Conservation (phyloP, 805 yeast species). For the Vanderwaltozyma polyspora region DNA sequence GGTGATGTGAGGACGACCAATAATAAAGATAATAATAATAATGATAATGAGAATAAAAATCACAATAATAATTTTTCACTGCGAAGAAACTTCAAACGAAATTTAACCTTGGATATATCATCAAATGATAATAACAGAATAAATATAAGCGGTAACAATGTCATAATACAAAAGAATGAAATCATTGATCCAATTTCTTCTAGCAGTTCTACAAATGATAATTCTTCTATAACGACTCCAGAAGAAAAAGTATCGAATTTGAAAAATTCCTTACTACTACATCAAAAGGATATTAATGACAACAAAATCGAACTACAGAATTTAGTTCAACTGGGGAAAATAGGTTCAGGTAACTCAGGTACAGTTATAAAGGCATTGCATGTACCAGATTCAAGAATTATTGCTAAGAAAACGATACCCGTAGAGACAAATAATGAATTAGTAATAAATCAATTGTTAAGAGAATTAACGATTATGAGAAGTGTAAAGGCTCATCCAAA, state of each 20-base stretch:
- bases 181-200: not conserved
- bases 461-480: conserved; percentile 84
- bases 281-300: not conserved
- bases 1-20: too few species aligned
- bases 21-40: not conserved
- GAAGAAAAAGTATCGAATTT: not conserved
- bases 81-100: conserved; percentile 17
- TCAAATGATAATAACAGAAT: not conserved
- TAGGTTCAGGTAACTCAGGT: conserved; percentile 94
- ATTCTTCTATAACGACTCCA: not conserved
- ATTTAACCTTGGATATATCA: conserved; percentile 5
- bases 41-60: not conserved
- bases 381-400: conserved; percentile 72
- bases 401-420: conserved; percentile 85
- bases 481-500: conserved; percentile 71
- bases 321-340: conserved; percentile 56
- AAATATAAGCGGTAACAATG: not conserved
- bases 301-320: conserved; percentile 38
- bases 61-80: conserved; percentile 7
- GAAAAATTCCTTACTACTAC: not conserved
- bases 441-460: conserved; percentile 48
- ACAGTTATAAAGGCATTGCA: conserved; percentile 82
- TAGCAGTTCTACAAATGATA: not conserved
- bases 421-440: conserved; percentile 57
- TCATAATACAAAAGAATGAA: conserved; percentile 3